These are phyloP conservation scores for Colletotrichum nymphaeae DNA, from an alignment of 2,329 filamentous ascomycete species.

Conservation along the genomic window DNA sequence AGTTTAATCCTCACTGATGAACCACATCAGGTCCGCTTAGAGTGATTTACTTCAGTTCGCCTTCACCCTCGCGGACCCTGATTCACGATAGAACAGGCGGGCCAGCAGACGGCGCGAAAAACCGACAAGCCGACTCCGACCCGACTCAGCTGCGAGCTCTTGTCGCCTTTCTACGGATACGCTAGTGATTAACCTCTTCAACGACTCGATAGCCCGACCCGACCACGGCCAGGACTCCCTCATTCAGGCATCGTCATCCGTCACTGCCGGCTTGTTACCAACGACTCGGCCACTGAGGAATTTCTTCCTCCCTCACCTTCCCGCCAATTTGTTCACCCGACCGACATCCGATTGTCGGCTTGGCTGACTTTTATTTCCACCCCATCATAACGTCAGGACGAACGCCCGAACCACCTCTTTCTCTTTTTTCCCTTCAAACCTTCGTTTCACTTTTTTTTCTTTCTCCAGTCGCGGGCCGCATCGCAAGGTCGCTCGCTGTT, in stretches of 20 bases:
- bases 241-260: not conserved
- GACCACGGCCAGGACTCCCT: not conserved
- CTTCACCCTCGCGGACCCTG: not conserved
- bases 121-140: not conserved
- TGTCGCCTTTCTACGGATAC: not conserved
- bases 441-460: constrained; percentile 31
- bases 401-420: constrained; percentile 26
- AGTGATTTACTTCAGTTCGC: not conserved
- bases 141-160: constrained; percentile 3
- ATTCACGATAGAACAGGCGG: not conserved
- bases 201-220: not conserved
- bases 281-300: not conserved
- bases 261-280: not conserved
- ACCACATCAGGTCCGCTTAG: not conserved
- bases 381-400: constrained; percentile 25
- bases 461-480: constrained; percentile 7
- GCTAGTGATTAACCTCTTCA: not conserved
- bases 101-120: not conserved
- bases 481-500: constrained; percentile 12
- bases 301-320: not conserved
- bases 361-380: constrained; percentile 8
- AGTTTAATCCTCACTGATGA: not conserved
- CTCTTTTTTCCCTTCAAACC: constrained; percentile 9
- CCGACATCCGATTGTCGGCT: not conserved
- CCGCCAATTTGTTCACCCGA: not conserved